phyloP scores from a whole-genome alignment of 1,139 yeast genomes.

The Candida dubliniensis region DNA sequence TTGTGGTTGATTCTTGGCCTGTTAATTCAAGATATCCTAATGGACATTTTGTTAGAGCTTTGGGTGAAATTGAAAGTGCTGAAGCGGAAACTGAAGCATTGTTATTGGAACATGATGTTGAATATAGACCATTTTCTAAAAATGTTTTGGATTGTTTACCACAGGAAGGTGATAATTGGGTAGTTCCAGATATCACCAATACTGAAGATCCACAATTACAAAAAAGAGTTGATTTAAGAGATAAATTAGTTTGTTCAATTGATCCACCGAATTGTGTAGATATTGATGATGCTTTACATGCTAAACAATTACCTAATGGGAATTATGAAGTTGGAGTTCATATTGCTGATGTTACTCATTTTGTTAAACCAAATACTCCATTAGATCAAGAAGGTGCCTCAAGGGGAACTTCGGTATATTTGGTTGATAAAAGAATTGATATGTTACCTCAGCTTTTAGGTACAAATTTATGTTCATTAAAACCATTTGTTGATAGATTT shows the following conservation, averaged over 20 bases:
- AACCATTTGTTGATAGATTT: constrained; percentile 93
- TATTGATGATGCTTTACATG: constrained; percentile 98
- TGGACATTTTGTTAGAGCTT: constrained; percentile 88
- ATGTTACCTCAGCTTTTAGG: constrained; percentile 97
- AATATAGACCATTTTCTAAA: constrained; percentile 92
- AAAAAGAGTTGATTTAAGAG: constrained; percentile 81
- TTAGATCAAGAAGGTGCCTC: constrained; percentile 95
- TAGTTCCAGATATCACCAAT: constrained; percentile 65
- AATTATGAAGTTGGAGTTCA: constrained; percentile 97
- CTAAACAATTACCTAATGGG: constrained; percentile 80
- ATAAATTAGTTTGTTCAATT: constrained; percentile 86
- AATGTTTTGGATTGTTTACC: constrained; percentile 93
- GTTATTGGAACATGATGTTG: constrained; percentile 91
- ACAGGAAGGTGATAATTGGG: constrained; percentile 89
- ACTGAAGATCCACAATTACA: constrained; percentile 61
- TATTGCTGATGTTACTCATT: constrained; percentile 98
- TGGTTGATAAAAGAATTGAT: constrained; percentile 98
- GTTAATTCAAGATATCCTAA: constrained; percentile 80
- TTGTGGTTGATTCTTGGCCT: constrained; percentile 93
- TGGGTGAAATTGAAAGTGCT: constrained; percentile 88
- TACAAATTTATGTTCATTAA: constrained; percentile 91
- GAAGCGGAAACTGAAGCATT: constrained; percentile 97
- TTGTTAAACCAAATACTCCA: constrained; percentile 90
- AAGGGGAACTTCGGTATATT: constrained; percentile 94
- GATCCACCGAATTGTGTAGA: constrained; percentile 99